Base-by-base conservation (phyloP, 192 early-diverging fungal genomes). In the Coemansia sp. region DNA sequence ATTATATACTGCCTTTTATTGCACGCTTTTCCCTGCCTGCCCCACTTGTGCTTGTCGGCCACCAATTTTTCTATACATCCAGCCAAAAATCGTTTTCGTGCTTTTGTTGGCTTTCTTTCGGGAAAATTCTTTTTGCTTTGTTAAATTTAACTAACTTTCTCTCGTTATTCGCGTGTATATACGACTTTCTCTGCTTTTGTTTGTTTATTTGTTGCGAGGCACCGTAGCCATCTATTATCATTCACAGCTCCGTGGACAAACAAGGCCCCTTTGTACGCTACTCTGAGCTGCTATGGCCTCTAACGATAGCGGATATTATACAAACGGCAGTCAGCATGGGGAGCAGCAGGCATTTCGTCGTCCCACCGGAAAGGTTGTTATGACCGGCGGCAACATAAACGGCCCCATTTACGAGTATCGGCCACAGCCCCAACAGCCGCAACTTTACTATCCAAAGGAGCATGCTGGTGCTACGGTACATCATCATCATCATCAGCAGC, bases 331-430 rank as follows among this genome's bases (percentile, higher is more conserved):
- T 52, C 33, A 21, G 21, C 18, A 53, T 38, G 63, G 38, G 45
- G 63, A 21, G 33, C 62, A 46, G 45, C 61, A 34, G 0, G n/a
- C 52, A 33, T 81, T 81, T 44, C 78, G 78, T 41, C 67, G 73
- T 9, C 60, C 73, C 21, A 76, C 74, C 11, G 78, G 63, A 15
- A 76, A 68, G 60, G 71, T 73, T 14, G 70, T 56, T 16, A 69
- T 70, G 71, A 57, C 38, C 21, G 64, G 43, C 4, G 36, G 24
- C 34, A 45, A 43, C 56, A 23, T 62, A 9, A 14, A 39, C 15
- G 44, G 35, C 38, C 66, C 55, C 15, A 26, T 53, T 18, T 62
- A 62, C 23, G 66, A 69, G 44, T 60, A 64, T 16, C 64, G 55
- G 24, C 38, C 53, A 35, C 61, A 66, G 53, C 63, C 57, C 33